Percentiles rank a stretch among this genome's conserved stretches.
Evolutionary conservation across 2,329 filamentous ascomycete species (phyloP).

Genomic region (Fusarium veterinarium): DNA sequence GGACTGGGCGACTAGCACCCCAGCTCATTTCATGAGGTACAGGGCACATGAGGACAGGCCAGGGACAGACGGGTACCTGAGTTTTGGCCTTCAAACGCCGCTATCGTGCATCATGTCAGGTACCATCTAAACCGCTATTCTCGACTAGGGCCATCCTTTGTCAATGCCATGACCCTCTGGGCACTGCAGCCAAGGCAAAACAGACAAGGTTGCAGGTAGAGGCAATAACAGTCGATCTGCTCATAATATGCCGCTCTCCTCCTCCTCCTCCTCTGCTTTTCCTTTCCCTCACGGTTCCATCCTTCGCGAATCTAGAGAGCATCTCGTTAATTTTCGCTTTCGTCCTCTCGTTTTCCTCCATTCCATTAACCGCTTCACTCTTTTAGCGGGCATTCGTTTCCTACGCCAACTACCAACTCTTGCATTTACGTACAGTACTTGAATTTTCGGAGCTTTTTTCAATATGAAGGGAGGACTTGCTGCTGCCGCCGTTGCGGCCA

Average conservation of each 20-base stretch:
- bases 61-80: slow-evolving; percentile 34
- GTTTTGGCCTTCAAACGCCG: slow-evolving; percentile 20
- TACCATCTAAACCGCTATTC: slow-evolving; percentile 35
- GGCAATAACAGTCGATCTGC: slow-evolving; percentile 54
- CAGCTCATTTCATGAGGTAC: slow-evolving; percentile 35
- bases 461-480: slow-evolving; percentile 81
- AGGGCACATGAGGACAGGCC: slow-evolving; percentile 15
- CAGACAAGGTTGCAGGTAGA: slow-evolving; percentile 22
- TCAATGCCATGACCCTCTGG: slow-evolving; percentile 35
- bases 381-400: slow-evolving; percentile 85
- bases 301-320: slow-evolving; percentile 64
- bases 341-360: slow-evolving; percentile 60
- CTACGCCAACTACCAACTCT: slow-evolving; percentile 38
- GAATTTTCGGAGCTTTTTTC: slow-evolving; percentile 48
- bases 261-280: slow-evolving; percentile 48
- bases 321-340: slow-evolving; percentile 58
- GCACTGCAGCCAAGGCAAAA: slow-evolving; percentile 37
- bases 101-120: slow-evolving; percentile 30
- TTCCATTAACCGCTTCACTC: slow-evolving; percentile 80
- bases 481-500: slow-evolving; percentile 71
- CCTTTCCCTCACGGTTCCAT: slow-evolving; percentile 55
- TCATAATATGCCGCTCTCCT: slow-evolving; percentile 45
- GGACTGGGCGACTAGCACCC: slow-evolving; percentile 32
- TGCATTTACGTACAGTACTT: slow-evolving; percentile 24
- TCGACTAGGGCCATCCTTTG: slow-evolving; percentile 30